phyloP scores from a whole-genome alignment of 2,329 filamentous ascomycete genomes.

The Claviceps spartinae region DNA sequence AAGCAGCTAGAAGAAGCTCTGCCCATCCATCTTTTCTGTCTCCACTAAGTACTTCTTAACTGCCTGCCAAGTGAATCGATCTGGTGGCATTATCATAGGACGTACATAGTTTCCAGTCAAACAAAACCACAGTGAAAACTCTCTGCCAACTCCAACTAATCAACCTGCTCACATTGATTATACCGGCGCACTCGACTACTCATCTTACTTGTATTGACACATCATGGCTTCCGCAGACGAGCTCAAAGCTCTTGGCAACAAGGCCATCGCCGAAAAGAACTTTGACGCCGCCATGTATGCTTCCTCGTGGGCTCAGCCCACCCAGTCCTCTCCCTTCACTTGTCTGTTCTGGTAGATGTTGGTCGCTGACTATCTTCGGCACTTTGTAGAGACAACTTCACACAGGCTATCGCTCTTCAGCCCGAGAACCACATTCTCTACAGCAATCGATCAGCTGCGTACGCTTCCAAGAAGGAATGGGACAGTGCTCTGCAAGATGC shows the following conservation, averaged over 20 bases:
- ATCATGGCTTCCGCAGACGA: slow-evolving; percentile 52
- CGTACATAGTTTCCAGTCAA: no score
- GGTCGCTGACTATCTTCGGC: background rate
- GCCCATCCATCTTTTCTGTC: slow-evolving; percentile 14
- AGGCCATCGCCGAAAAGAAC: slow-evolving; percentile 95
- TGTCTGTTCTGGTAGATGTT: background rate
- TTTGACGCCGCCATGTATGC: slow-evolving; percentile 90
- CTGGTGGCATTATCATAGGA: no score
- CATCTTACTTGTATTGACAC: slow-evolving; percentile 3
- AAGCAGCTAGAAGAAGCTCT: slow-evolving; percentile 28
- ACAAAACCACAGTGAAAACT: background rate
- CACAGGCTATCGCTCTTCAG: slow-evolving; percentile 79
- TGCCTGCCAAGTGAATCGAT: slow-evolving; percentile 6
- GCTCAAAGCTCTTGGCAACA: slow-evolving; percentile 96
- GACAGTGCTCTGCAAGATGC: slow-evolving; percentile 76
- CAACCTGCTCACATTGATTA: background rate
- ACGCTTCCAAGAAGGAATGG: slow-evolving; percentile 85
- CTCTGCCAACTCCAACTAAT: background rate
- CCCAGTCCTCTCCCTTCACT: background rate
- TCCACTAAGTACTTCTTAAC: slow-evolving; percentile 1
- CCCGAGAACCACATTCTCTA: slow-evolving; percentile 91
- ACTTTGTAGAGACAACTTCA: slow-evolving; percentile 68
- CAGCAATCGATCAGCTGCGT: slow-evolving; percentile 83
- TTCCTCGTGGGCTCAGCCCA: background rate
- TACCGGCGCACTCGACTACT: background rate